Conservation (phyloP, 2,329 filamentous ascomycete genomes). For the Cercospora sp. region DNA sequence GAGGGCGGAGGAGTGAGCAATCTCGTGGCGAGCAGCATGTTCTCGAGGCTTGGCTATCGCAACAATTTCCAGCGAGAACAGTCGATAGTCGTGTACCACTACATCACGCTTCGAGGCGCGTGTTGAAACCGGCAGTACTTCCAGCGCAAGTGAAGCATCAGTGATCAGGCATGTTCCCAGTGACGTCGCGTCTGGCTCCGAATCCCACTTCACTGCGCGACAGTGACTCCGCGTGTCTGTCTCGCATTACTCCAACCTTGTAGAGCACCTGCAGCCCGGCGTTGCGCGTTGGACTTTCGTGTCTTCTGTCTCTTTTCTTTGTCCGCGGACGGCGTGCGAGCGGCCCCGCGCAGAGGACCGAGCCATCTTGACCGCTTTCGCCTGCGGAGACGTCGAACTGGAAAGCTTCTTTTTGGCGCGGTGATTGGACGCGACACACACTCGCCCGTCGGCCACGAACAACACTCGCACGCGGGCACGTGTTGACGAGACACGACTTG, state of each 20-base stretch:
- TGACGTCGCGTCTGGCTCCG: conserved; percentile 5
- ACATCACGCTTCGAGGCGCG: conserved; percentile 3
- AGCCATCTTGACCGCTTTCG: background rate
- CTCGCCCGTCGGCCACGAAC: background rate
- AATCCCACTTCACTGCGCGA: background rate
- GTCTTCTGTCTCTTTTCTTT: background rate
- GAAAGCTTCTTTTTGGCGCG: conserved; percentile 1
- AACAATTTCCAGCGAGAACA: background rate
- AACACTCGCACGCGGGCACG: conserved; percentile 2
- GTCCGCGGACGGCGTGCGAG: background rate
- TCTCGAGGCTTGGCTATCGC: background rate
- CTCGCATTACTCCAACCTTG: background rate
- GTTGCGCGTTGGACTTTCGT: background rate
- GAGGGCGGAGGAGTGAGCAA: conserved; percentile 9
- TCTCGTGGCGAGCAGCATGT: background rate
- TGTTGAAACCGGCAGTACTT: background rate
- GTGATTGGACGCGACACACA: conserved; percentile 6
- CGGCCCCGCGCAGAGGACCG: background rate
- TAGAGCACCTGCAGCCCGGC: background rate
- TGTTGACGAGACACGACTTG: background rate
- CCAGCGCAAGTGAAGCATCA: background rate
- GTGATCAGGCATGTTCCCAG: conserved; percentile 11
- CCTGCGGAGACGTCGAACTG: conserved; percentile 2
- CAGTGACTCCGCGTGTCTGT: background rate
- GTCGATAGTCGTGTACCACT: conserved; percentile 2